Conservation (phyloP, 495 filamentous ascomycete species). For the Friedmanniomyces simplex region DNA sequence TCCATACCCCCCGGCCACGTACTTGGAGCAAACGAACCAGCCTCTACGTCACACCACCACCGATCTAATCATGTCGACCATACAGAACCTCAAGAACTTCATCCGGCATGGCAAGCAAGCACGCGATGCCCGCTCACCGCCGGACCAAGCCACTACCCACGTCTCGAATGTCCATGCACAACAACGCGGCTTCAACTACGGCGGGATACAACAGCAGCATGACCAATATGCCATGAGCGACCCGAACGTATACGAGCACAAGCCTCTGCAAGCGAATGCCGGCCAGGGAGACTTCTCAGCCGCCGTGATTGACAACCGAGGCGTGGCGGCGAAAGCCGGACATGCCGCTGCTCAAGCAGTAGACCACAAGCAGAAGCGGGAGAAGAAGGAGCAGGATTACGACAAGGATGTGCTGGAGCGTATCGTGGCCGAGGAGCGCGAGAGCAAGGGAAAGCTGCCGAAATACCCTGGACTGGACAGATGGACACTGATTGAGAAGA, state of each 20-base stretch:
- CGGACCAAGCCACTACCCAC: conserved; percentile 55
- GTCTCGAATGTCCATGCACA: conserved; percentile 58
- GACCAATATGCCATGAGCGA: conserved; percentile 51
- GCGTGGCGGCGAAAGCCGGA: conserved; percentile 55
- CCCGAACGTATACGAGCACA: conserved; percentile 37
- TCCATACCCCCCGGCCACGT: no score
- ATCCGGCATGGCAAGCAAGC: conserved; percentile 98
- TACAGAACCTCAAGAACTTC: conserved; percentile 90
- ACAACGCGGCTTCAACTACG: conserved; percentile 41
- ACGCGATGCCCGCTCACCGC: conserved; percentile 52
- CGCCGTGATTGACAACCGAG: conserved; percentile 47
- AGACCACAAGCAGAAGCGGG: conserved; percentile 38
- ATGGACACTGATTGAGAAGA: conserved; percentile 87
- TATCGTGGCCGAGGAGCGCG: conserved; percentile 84
- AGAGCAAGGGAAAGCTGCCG: conserved; percentile 73
- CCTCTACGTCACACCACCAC: not conserved
- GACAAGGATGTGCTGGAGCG: conserved; percentile 63
- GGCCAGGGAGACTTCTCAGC: conserved; percentile 41
- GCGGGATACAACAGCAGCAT: conserved; percentile 4
- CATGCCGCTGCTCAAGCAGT: conserved; percentile 46
- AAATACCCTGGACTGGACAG: conserved; percentile 85
- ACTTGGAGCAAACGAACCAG: no score
- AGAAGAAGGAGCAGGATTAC: conserved; percentile 40
- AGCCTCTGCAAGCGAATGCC: conserved; percentile 33
- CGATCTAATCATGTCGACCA: conserved; percentile 22